These are phyloP conservation scores for Pichia sp. DNA, from an alignment of 1,139 yeast genomes.

Conservation along the genomic window DNA sequence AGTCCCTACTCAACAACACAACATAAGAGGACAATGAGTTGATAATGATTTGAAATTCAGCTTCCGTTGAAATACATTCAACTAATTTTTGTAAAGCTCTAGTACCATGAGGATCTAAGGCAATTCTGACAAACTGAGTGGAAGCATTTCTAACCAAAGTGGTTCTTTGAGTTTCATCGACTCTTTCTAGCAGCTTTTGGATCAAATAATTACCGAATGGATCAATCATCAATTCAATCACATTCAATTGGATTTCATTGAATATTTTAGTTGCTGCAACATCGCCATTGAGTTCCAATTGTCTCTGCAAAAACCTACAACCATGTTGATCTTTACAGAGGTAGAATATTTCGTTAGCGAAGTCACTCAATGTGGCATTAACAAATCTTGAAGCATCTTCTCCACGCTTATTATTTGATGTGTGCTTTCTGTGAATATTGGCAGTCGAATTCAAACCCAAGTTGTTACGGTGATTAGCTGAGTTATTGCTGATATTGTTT, in stretches of 20 bases:
- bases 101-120: conserved; percentile 87
- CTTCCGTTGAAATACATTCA: conserved; percentile 58
- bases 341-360: conserved; percentile 48
- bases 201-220: conserved; percentile 96
- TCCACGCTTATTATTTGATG: conserved; percentile 35
- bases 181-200: conserved; percentile 80
- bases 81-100: conserved; percentile 87
- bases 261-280: conserved; percentile 64
- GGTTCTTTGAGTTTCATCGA: conserved; percentile 65
- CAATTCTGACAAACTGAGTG: conserved; percentile 65
- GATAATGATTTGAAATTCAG: conserved; percentile 52
- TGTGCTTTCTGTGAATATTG: conserved; percentile 34
- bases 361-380: conserved; percentile 48
- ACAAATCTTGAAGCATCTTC: conserved; percentile 39
- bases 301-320: conserved; percentile 55
- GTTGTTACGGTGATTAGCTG: conserved; percentile 14
- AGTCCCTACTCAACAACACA: conserved; percentile 77
- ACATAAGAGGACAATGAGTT: conserved; percentile 67
- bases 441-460: conserved; percentile 30
- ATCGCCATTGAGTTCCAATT: conserved; percentile 41
- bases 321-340: conserved; percentile 63
- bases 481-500: conserved; percentile 10
- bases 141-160: conserved; percentile 69
- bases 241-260: conserved; percentile 71
- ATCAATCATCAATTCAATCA: conserved; percentile 86